Evolutionary conservation across 2,329 filamentous ascomycete species (phyloP).

Genomic region (Pseudogymnoascus sp.): DNA sequence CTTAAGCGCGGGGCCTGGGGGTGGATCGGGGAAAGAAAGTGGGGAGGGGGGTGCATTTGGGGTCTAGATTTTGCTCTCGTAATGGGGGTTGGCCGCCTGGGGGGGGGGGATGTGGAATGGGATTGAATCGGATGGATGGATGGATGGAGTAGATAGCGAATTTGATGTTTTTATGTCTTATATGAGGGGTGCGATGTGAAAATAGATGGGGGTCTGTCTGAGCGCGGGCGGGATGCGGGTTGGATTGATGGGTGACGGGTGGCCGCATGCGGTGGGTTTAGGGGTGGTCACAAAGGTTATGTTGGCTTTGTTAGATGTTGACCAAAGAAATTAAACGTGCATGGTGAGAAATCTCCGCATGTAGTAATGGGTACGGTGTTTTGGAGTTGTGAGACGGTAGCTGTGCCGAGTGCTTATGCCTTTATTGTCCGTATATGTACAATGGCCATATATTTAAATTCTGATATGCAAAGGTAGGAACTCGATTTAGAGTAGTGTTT

Average conservation of each 20-base stretch:
- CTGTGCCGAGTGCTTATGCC: background rate
- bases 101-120: background rate
- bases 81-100: background rate
- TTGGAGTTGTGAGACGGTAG: background rate
- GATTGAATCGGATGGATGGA: background rate
- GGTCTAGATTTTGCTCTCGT: background rate
- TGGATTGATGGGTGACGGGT: background rate
- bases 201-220: background rate
- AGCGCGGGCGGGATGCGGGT: background rate
- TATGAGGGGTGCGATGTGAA: background rate
- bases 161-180: slow-evolving; percentile 7
- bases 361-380: background rate
- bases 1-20: slow-evolving; percentile 26
- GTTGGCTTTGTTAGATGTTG: background rate
- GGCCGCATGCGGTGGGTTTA: background rate
- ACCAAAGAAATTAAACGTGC: background rate
- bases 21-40: background rate
- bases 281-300: background rate
- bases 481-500: background rate
- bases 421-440: background rate
- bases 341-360: background rate
- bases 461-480: background rate
- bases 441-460: background rate
- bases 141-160: slow-evolving; percentile 6
- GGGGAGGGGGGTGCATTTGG: background rate